Conservation (phyloP, 2,329 filamentous ascomycete genomes). For the Fusarium sp. region DNA sequence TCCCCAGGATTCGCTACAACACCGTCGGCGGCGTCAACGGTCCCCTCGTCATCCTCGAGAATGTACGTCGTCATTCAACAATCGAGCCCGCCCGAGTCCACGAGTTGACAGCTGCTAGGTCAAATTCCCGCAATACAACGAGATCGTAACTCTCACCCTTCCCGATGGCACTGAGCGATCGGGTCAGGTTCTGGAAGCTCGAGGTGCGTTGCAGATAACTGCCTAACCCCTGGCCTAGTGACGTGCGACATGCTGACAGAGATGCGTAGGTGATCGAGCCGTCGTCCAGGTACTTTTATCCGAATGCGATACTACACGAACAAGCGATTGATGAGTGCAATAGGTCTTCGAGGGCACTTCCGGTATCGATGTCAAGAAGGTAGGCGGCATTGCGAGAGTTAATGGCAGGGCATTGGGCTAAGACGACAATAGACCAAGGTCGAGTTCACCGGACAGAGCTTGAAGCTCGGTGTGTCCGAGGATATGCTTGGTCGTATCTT, state of each 20-base stretch:
- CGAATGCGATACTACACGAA: slow-evolving; percentile 16
- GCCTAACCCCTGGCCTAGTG: slow-evolving; percentile 8
- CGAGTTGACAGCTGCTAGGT: slow-evolving; percentile 65
- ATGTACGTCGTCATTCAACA: slow-evolving; percentile 61
- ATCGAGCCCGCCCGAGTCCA: slow-evolving; percentile 8
- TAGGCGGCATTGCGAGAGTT: slow-evolving; percentile 49
- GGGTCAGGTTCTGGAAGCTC: slow-evolving; percentile 95
- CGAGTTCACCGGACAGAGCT: slow-evolving; percentile 93
- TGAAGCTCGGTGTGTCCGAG: slow-evolving; percentile 98
- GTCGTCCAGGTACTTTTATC: slow-evolving; percentile 80
- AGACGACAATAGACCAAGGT: slow-evolving; percentile 77
- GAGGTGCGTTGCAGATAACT: slow-evolving; percentile 67
- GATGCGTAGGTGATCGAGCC: slow-evolving; percentile 77
- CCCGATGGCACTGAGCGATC: slow-evolving; percentile 93
- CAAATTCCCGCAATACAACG: slow-evolving; percentile 97
- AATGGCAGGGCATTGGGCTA: slow-evolving; percentile 34
- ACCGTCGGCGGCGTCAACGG: slow-evolving; percentile 98
- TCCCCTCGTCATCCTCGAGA: slow-evolving; percentile 95
- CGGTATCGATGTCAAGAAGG: slow-evolving; percentile 99
- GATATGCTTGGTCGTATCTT: slow-evolving; percentile 99
- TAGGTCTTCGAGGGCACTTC: slow-evolving; percentile 97
- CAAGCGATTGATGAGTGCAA: slow-evolving; percentile 39
- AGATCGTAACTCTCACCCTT: slow-evolving; percentile 95
- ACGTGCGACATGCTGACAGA: slow-evolving; percentile 35
- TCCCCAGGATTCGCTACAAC: slow-evolving; percentile 84